Conservation (phyloP, 148 eudicot species). For the Vaccinium vitisidaea region DNA sequence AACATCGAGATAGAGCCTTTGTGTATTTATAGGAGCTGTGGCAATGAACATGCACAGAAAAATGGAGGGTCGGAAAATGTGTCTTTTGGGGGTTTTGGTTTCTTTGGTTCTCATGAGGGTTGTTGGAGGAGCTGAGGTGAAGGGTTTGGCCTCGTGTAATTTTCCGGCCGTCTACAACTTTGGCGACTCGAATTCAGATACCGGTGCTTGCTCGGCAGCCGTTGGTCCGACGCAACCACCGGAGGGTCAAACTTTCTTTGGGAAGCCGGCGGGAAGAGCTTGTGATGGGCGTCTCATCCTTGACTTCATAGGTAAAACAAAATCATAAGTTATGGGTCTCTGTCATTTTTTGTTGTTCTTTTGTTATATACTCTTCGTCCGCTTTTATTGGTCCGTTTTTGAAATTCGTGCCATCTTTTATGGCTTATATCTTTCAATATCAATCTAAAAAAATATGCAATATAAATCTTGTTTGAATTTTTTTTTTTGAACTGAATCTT, state of each 20-base stretch:
- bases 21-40: neutral
- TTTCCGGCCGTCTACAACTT: conserved; percentile 13
- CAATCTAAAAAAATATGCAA: too few species aligned
- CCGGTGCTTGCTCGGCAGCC: neutral
- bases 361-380: too few species aligned
- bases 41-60: neutral
- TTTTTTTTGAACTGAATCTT: too few species aligned
- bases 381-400: too few species aligned
- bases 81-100: neutral
- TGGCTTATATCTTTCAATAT: too few species aligned
- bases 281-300: conserved; percentile 10
- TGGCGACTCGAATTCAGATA: conserved; percentile 17
- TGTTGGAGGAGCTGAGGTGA: neutral
- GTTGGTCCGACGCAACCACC: neutral
- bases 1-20: neutral
- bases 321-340: neutral
- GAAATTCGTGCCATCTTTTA: too few species aligned
- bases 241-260: neutral
- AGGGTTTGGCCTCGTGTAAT: neutral
- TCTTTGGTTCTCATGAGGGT: neutral
- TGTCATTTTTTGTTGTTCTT: too few species aligned
- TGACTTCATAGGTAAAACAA: conserved; percentile 12
- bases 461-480: too few species aligned
- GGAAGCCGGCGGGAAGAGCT: neutral
- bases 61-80: neutral